Evolutionary conservation across 169 alveolate species (phyloP).

Genomic region (Cyclospora cayetanensis): DNA sequence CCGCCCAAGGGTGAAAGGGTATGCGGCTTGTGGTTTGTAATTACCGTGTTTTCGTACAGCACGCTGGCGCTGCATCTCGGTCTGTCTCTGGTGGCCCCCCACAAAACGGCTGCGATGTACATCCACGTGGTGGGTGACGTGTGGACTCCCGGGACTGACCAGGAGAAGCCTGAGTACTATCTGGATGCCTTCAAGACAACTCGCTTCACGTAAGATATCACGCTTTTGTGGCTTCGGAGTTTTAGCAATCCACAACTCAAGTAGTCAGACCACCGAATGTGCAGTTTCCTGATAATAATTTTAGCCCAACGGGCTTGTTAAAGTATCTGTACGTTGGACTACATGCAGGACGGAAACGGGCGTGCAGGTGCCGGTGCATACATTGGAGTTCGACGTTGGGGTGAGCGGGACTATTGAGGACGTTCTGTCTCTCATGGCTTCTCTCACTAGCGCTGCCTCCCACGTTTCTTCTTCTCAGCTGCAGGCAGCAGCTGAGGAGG

Average conservation of each 20-base stretch:
- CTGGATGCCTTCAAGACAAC: neutral
- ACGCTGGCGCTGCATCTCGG: neutral
- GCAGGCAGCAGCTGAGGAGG: neutral
- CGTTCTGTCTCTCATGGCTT: neutral
- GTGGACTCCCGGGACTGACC: neutral
- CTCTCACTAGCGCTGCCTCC: neutral
- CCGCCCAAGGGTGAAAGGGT: too few species aligned
- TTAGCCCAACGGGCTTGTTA: too few species aligned
- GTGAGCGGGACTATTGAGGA: neutral
- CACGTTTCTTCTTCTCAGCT: neutral
- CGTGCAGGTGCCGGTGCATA: neutral
- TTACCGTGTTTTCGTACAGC: neutral
- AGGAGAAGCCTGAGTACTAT: neutral
- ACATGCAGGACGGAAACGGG: neutral
- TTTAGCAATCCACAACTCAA: too few species aligned
- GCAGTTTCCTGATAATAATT: too few species aligned
- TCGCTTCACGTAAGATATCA: neutral
- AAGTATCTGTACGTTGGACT: too few species aligned
- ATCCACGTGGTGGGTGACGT: neutral
- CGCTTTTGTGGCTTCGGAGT: too few species aligned
- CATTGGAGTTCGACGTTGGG: neutral
- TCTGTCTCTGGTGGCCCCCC: neutral
- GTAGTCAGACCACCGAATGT: too few species aligned
- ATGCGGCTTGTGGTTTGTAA: neutral
- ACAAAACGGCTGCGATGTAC: conserved; percentile 16